Percentiles rank a stretch among this genome's conserved stretches.
These are phyloP conservation scores for Selenicereus undatus DNA, from an alignment of 148 eudicot species.

Conservation along the genomic window DNA sequence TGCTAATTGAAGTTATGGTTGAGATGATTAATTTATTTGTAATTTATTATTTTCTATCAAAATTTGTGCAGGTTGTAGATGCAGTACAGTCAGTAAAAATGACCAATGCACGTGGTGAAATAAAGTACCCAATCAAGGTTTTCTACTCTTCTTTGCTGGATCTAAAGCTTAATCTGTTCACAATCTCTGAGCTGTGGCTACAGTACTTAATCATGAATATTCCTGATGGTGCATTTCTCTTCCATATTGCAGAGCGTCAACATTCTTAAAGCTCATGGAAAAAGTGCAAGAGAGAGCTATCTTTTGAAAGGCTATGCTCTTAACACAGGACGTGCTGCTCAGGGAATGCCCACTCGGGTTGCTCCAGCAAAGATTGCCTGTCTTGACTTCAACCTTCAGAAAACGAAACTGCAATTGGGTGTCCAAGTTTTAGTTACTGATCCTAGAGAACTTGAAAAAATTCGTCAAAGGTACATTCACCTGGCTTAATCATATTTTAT, in stretches of 20 bases:
- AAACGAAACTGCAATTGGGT: conserved; percentile 97
- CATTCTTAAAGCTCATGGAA: conserved; percentile 94
- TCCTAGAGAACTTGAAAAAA: conserved; percentile 95
- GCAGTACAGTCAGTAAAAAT: conserved; percentile 90
- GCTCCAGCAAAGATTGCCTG: conserved; percentile 94
- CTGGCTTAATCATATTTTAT: neutral
- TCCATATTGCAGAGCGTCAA: conserved; percentile 57
- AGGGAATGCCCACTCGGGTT: conserved; percentile 93
- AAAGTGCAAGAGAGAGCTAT: conserved; percentile 91
- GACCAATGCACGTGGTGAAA: conserved; percentile 90
- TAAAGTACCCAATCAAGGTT: conserved; percentile 96
- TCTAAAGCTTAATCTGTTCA: neutral
- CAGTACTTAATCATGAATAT: neutral
- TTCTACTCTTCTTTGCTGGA: neutral
- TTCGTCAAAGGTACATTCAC: conserved; percentile 73
- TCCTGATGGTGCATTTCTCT: conserved; percentile 20
- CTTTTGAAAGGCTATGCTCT: conserved; percentile 95
- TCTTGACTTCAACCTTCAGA: conserved; percentile 94
- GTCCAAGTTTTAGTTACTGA: conserved; percentile 91
- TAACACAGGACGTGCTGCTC: conserved; percentile 98
- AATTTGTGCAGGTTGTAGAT: conserved; percentile 64
- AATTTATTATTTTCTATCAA: neutral
- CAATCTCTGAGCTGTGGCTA: neutral
- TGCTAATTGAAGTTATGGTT: neutral
- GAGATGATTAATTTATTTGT: neutral